Evolutionary conservation across 2,329 filamentous ascomycete genomes (phyloP), one percentile per base, ranked within the genome.

Genomic region (Cladosporium phlei): DNA sequence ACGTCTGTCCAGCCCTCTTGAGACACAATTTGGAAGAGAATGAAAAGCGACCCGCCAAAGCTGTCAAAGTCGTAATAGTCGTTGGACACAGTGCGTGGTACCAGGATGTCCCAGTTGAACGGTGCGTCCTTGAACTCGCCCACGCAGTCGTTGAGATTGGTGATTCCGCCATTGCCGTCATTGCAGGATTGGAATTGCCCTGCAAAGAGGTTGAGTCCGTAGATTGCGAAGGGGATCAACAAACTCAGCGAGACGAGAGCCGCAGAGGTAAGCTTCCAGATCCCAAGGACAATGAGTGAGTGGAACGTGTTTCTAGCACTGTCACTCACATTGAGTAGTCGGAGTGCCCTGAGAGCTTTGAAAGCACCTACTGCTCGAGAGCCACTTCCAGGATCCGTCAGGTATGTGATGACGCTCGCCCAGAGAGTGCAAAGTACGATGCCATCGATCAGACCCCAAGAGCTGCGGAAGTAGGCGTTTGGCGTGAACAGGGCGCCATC

Each of bases 1-100:
- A 95, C 88, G 64, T 95, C 89, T 9, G 83, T 83, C 93, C 94
- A 98, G 25, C 93, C 93, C 74, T 98, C 94, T 66, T 98, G 93
- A 43, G 91, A 97, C 32, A 97, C 91, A 67, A 98, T 96, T 66
- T 97, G 90, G 71, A 96, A 98, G 50, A 98, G 85, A 52, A 95
- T 94, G 71, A 97, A 97, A 25, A 98, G 75, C 0, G 91, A 86
- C 45, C 87, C 80, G n/a, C 85, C 87, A 59, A 98, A 98, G 62
- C 94, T 86, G 66, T 98, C 93, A 62, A 98, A 98, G 64, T 85
- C 85, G 68, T 85, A 97, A 62, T 81, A 95, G 0, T 84, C 81
- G 59, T 98, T 97, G 1, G 79, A 69, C 9, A 85, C 88, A 37
- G 85, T 80, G 46, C 93, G 81, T 5, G 93, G 93, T 2, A 89